phyloP scores from a whole-genome alignment of 306 rosid genomes.

The Luffa aegyptiaca region DNA sequence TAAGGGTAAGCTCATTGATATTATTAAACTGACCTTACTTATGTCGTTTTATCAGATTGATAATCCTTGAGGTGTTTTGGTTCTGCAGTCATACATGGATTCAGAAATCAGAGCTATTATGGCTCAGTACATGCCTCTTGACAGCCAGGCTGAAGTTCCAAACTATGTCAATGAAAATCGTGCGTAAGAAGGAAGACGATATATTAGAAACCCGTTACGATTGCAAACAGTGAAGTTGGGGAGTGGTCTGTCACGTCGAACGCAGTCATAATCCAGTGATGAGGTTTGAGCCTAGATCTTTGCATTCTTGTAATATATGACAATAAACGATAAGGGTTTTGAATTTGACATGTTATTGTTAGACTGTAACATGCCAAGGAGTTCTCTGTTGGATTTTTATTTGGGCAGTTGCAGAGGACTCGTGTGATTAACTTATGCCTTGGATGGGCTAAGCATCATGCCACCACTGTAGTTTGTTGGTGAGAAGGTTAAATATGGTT shows the following conservation, averaged over 20 bases:
- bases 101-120: conserved; percentile 96
- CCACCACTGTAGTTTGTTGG: neutral
- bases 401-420: conserved; percentile 7
- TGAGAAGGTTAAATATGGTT: neutral
- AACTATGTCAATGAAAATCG: conserved; percentile 51
- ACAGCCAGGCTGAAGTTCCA: conserved; percentile 79
- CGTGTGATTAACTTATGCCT: neutral
- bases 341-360: conserved; percentile 3
- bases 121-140: conserved; percentile 99
- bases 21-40: neutral
- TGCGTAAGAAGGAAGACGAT: conserved; percentile 28
- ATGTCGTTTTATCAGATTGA: neutral
- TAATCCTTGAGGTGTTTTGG: conserved; percentile 15
- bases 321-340: conserved; percentile 24
- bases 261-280: conserved; percentile 19
- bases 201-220: conserved; percentile 1
- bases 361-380: neutral
- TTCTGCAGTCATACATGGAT: conserved; percentile 92
- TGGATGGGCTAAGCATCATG: neutral
- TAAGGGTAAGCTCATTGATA: conserved; percentile 64
- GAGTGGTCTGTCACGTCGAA: conserved; percentile 21
- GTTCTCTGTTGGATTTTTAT: neutral
- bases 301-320: conserved; percentile 28
- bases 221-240: conserved; percentile 25
- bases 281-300: conserved; percentile 29